Evolutionary conservation across 306 rosid species (phyloP).

Genomic region (Pterocarpus macrocarpus): DNA sequence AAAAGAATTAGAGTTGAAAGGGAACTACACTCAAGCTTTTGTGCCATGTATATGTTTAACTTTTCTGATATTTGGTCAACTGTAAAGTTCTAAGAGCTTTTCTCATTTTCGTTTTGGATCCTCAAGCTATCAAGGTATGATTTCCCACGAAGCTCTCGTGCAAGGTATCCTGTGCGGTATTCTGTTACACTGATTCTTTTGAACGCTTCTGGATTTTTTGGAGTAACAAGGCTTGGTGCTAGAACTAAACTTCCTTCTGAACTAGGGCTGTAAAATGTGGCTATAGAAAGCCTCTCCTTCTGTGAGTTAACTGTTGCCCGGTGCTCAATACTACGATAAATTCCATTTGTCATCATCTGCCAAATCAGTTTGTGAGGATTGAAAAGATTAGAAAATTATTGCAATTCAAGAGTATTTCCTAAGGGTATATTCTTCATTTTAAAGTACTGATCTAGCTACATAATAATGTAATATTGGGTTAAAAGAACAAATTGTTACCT

Average conservation of each 20-base stretch:
- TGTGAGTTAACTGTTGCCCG: constrained; percentile 46
- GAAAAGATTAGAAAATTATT: too few species aligned
- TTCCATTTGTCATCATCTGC: constrained; percentile 58
- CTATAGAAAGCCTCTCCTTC: constrained; percentile 61
- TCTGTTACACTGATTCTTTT: constrained; percentile 26
- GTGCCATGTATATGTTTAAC: background rate
- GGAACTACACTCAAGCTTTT: background rate
- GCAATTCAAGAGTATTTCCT: background rate
- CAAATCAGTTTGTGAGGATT: background rate
- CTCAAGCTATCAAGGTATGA: constrained; percentile 50
- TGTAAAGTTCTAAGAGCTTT: background rate
- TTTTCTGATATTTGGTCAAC: too few species aligned
- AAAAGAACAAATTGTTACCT: constrained; percentile 28
- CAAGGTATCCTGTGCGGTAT: constrained; percentile 18
- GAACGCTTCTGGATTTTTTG: constrained; percentile 45
- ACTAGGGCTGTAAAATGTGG: constrained; percentile 49
- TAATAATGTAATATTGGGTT: too few species aligned
- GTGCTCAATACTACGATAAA: constrained; percentile 55
- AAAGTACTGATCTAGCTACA: too few species aligned
- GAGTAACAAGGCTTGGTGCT: constrained; percentile 49
- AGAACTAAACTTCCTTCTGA: constrained; percentile 48
- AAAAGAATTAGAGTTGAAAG: too few species aligned
- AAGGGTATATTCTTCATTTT: too few species aligned
- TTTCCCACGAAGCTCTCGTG: constrained; percentile 46
- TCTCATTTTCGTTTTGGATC: background rate